These are phyloP conservation scores for Picea sitchensis DNA, from an alignment of 75 land plant species.

Conservation along the genomic window DNA sequence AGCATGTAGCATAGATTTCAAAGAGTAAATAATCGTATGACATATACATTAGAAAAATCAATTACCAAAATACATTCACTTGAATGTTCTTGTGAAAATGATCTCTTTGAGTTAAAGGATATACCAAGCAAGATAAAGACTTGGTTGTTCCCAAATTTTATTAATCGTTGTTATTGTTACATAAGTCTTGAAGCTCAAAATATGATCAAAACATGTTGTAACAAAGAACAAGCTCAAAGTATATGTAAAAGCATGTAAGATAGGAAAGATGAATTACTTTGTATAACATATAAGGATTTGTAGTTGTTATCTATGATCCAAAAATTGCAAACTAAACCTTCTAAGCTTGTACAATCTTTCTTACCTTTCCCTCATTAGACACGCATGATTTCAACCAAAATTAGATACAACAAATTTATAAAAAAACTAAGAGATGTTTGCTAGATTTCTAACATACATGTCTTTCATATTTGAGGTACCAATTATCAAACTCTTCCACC, in stretches of 20 bases:
- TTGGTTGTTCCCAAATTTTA: constrained; percentile 37
- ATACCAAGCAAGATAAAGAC: constrained; percentile 77
- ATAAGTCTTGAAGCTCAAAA: constrained; percentile 17
- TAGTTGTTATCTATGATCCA: constrained; percentile 31
- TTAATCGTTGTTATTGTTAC: constrained; percentile 38
- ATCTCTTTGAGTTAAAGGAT: constrained; percentile 84
- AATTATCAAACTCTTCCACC: too few relatives aligned
- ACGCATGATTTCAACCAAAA: not conserved
- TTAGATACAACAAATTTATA: too few relatives aligned
- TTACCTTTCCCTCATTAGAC: constrained; percentile 27
- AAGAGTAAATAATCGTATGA: not conserved
- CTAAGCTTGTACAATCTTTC: constrained; percentile 25
- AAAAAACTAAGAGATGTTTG: not conserved
- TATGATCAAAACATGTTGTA: not conserved
- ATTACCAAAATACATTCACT: not conserved
- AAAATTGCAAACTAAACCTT: constrained; percentile 38
- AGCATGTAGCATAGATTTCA: constrained; percentile 52
- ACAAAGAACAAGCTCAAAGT: not conserved
- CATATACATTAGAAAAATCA: not conserved
- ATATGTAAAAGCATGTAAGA: not conserved
- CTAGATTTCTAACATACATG: not conserved
- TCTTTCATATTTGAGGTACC: too few relatives aligned
- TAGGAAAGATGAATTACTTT: constrained; percentile 14
- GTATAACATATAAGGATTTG: constrained; percentile 35
- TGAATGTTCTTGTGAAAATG: not conserved